phyloP scores from a whole-genome alignment of 1,139 yeast genomes.

The Nakaseomyces uthaithaninus region DNA sequence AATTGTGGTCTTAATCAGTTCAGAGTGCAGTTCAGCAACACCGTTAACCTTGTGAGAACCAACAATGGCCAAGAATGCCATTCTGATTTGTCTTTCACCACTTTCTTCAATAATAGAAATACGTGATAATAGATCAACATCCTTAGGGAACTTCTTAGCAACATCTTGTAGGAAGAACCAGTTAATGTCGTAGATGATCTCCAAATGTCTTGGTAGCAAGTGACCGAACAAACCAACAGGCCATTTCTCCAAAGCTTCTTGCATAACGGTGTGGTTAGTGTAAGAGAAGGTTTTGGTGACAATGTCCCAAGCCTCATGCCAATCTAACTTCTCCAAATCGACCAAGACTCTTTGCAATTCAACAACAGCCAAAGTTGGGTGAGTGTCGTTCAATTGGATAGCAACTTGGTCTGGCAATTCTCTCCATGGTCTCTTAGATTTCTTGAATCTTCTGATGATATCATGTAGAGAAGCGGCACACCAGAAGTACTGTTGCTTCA shows the following conservation, averaged over 20 bases:
- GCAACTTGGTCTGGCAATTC: slow-evolving; percentile 83
- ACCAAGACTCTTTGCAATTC: slow-evolving; percentile 82
- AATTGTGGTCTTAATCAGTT: slow-evolving; percentile 78
- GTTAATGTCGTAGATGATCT: slow-evolving; percentile 82
- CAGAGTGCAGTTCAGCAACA: slow-evolving; percentile 92
- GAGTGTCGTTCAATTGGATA: slow-evolving; percentile 91
- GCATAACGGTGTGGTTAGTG: slow-evolving; percentile 92
- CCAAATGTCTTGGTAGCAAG: slow-evolving; percentile 84
- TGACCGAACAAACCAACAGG: slow-evolving; percentile 73
- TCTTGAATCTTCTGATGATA: slow-evolving; percentile 83
- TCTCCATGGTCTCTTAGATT: slow-evolving; percentile 68
- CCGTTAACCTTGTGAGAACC: slow-evolving; percentile 94
- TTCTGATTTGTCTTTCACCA: slow-evolving; percentile 71
- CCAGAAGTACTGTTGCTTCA: slow-evolving; percentile 96
- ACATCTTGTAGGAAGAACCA: slow-evolving; percentile 69
- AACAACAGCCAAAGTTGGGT: slow-evolving; percentile 86
- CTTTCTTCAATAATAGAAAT: slow-evolving; percentile 85
- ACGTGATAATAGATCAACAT: slow-evolving; percentile 53
- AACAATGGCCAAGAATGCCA: slow-evolving; percentile 86
- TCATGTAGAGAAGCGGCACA: slow-evolving; percentile 90
- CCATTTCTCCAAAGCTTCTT: slow-evolving; percentile 95
- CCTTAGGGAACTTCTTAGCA: slow-evolving; percentile 65
- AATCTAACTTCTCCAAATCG: slow-evolving; percentile 70
- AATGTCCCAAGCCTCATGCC: slow-evolving; percentile 83
- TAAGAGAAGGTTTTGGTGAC: slow-evolving; percentile 79